Conservation (phyloP, 208 protist species). For the Leishmania lainsoni region DNA sequence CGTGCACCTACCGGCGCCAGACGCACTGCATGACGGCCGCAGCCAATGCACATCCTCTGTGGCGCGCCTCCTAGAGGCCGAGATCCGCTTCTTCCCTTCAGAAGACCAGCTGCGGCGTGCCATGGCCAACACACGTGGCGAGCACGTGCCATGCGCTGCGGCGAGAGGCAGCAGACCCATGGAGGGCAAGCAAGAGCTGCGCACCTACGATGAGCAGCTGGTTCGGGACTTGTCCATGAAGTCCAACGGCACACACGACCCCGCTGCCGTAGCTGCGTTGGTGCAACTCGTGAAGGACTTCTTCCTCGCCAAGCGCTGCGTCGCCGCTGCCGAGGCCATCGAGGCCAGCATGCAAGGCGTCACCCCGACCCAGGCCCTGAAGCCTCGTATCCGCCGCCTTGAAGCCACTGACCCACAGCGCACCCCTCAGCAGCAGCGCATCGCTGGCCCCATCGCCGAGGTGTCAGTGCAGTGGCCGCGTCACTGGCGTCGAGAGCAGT, state of each 20-base stretch:
- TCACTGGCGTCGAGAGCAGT: slow-evolving; percentile 32
- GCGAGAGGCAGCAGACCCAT: background rate
- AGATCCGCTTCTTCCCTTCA: slow-evolving; percentile 50
- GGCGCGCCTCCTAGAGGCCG: slow-evolving; percentile 21
- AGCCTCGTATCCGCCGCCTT: slow-evolving; percentile 40
- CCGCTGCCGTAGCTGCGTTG: slow-evolving; percentile 40
- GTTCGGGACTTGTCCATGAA: slow-evolving; percentile 84
- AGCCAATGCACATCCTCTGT: background rate
- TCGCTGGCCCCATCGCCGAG: slow-evolving; percentile 61
- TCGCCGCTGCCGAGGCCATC: slow-evolving; percentile 43
- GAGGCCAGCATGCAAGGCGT: slow-evolving; percentile 35
- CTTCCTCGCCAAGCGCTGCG: slow-evolving; percentile 56
- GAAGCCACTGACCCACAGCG: slow-evolving; percentile 53
- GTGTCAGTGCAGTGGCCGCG: slow-evolving; percentile 54
- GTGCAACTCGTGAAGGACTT: slow-evolving; percentile 49
- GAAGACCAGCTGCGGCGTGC: slow-evolving; percentile 20
- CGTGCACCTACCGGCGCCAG: slow-evolving; percentile 23
- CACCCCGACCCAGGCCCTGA: slow-evolving; percentile 24
- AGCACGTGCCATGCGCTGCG: background rate
- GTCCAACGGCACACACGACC: slow-evolving; percentile 49
- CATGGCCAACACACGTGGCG: background rate
- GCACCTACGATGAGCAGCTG: slow-evolving; percentile 83
- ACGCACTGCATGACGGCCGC: background rate
- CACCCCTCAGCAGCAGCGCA: slow-evolving; percentile 48
- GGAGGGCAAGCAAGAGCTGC: background rate